phyloP scores from a whole-genome alignment of 192 early-diverging fungal species.

The Backusella liffmaniae region DNA sequence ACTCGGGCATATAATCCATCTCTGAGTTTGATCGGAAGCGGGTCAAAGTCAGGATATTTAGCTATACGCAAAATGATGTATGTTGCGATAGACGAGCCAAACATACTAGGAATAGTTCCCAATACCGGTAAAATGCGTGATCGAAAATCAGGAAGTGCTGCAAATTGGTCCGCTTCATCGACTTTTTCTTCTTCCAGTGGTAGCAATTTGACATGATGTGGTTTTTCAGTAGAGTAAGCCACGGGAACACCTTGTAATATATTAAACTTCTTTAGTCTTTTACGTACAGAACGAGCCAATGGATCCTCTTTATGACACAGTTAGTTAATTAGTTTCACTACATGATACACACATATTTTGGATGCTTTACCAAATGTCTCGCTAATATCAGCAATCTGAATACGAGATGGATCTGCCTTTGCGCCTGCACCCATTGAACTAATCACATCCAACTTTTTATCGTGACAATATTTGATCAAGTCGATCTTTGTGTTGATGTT shows the following conservation, averaged over 20 bases:
- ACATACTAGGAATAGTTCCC: constrained; percentile 89
- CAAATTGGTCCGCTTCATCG: constrained; percentile 84
- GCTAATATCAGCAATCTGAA: constrained; percentile 95
- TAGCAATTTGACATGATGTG: constrained; percentile 85
- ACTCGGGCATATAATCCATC: constrained; percentile 71
- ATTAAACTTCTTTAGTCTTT: constrained; percentile 65
- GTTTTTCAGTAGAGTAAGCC: constrained; percentile 95
- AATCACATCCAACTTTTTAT: constrained; percentile 74
- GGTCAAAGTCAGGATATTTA: constrained; percentile 53
- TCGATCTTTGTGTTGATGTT: constrained; percentile 94
- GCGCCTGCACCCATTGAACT: constrained; percentile 98
- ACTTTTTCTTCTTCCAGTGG: constrained; percentile 84
- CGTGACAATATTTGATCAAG: constrained; percentile 83
- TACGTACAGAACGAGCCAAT: constrained; percentile 82
- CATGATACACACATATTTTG: background rate
- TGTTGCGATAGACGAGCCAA: constrained; percentile 90
- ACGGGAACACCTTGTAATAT: constrained; percentile 85
- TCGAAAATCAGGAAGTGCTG: constrained; percentile 92
- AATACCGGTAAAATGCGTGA: constrained; percentile 81
- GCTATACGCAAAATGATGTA: constrained; percentile 74
- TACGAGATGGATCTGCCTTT: constrained; percentile 92
- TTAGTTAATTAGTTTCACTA: background rate
- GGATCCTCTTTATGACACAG: constrained; percentile 73
- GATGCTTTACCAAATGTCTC: constrained; percentile 70
- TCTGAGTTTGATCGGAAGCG: constrained; percentile 72